Base-by-base conservation (phyloP, 306 rosid genomes). In the Quercus wislizeni region DNA sequence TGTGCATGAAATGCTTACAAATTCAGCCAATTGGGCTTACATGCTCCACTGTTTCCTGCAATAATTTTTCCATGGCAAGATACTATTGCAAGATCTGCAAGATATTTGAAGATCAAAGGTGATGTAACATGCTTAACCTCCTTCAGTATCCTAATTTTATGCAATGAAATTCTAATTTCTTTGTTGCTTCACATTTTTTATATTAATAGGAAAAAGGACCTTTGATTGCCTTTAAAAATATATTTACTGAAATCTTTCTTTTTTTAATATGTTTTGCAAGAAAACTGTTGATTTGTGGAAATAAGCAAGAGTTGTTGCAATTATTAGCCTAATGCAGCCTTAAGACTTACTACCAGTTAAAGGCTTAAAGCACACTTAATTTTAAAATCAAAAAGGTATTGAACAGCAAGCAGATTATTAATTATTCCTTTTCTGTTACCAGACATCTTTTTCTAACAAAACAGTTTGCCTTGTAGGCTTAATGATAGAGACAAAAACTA, bases 1-100 rank as follows among this genome's bases (percentile, higher is more conserved):
- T 95, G 98, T 95, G 99, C 87, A 95, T 95, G 98, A 85, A 89
- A 78, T 95, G 99, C 93, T 90, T 92, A 83, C 62, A 68, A 55
- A 85, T 95, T 81, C 99, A 95, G 78, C 94, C 94, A 46, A 84
- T 95, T 55, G 79, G 90, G 23, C 80, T 77, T 79, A 86, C 83
- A 63, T 95, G 99, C 84, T 92, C 92, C 68, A 89, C 92, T 33
- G 71, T 74, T 77, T 87, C 97, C 80, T 95, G 97, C 81, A 46
- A 73, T 54, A 87, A 88, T 69, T 90, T 88, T 31, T 76, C 97
- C 65, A 92, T 95, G 98, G 99, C 97, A 77, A 91, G 83, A 84
- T 92, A 92, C 85, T 92, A 81, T 76, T 95, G 99, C 93, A 79
- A 77, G 79, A 95, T 95, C 74, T 95, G 99, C 91, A 92, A 87